Base-by-base conservation (phyloP, 305 asterid genomes). In the Solanum hybrid region DNA sequence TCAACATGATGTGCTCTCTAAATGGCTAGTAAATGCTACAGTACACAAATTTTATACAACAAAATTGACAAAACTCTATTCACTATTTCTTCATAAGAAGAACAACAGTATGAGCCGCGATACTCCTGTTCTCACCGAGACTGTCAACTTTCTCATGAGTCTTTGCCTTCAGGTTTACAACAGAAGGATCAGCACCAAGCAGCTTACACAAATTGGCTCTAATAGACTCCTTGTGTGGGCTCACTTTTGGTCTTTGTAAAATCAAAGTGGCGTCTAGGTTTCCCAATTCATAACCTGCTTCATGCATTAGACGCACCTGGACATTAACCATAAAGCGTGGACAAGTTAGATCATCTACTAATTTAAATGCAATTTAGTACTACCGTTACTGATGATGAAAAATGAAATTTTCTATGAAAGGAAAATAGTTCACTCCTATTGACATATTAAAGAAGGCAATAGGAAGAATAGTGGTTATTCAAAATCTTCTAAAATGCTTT, bases 81-180 rank as follows among this genome's bases (percentile, higher is more conserved):
- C 87, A 24, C 81, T 89, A 95, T 91, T 94, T 96, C 92, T 86
- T 94, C 93, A 95, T 91, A 84, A 97, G 99, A 36, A 97, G 99
- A 85, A 97, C 99, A 26, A 96, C 98, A 0, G 98, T 97, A 82
- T 97, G 99, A n/a, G 99, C 98, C 6, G 99, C 99, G 73, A 97
- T 97, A 90, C 98, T 96, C 90, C 99, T 92, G 89, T 97, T 97
- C 93, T 97, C 99, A 85, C 99, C 99, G 4, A 96, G 99, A 91
- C 99, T 97, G 90, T 97, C 99, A 12, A 97, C 99, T 89, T 95
- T 97, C 93, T 96, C 99, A 31, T 96, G 99, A 84, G 99, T 96
- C 91, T 95, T 96, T 8, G 99, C 98, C 90, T 96, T 96, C 66
- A 96, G 92, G 91, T 96, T 96, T 51, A 96, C 97, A 9, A 89